phyloP scores from a whole-genome alignment of 2,329 filamentous ascomycete genomes.

The Myriosclerotinia curreyana region DNA sequence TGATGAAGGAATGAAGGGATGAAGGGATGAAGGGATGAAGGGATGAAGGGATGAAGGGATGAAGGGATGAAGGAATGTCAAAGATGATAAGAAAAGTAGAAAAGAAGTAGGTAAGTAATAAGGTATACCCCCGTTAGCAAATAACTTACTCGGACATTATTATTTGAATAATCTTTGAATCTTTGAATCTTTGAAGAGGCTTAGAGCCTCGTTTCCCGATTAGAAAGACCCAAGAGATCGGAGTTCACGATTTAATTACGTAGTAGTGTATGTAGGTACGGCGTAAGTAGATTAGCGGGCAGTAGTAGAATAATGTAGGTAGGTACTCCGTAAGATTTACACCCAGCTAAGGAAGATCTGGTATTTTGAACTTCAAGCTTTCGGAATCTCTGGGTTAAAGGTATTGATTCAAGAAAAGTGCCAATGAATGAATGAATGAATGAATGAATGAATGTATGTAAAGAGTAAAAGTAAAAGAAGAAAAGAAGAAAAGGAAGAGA shows the following conservation, averaged over 20 bases:
- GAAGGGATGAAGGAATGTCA: no score
- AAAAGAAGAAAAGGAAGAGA: background rate
- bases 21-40: no score
- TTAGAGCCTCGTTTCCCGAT: constrained; percentile 22
- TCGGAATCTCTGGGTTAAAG: background rate
- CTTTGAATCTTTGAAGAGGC: constrained; percentile 15
- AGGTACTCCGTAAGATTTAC: no score
- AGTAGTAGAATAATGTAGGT: background rate
- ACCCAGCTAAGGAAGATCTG: constrained; percentile 7
- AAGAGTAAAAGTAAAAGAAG: background rate
- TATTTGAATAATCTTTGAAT: no score
- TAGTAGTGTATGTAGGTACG: no score
- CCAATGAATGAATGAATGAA: background rate
- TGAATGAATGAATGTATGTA: background rate
- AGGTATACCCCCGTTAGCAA: no score
- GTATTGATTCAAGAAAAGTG: background rate
- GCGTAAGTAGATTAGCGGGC: constrained; percentile 14
- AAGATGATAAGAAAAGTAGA: background rate
- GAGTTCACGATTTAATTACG: constrained; percentile 20
- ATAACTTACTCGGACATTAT: constrained; percentile 21
- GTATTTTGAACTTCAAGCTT: background rate
- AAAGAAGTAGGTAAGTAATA: background rate
- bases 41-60: no score
- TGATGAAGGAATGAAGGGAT: background rate
- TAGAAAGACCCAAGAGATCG: constrained; percentile 13